These are phyloP conservation scores for Turritis glabra DNA, from an alignment of 345 rosid species.

Conservation along the genomic window DNA sequence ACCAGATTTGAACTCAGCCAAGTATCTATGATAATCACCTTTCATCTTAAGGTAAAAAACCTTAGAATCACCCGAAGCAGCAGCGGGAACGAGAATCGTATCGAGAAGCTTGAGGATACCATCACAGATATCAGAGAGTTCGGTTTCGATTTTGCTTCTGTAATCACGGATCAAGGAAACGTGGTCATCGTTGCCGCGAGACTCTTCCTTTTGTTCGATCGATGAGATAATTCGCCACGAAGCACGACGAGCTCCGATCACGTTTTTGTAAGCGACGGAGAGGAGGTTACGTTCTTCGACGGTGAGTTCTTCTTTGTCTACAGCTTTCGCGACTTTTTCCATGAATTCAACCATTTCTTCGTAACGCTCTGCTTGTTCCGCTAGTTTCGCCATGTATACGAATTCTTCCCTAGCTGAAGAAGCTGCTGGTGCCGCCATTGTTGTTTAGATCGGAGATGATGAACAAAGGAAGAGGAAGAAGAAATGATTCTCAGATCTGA, in stretches of 20 bases:
- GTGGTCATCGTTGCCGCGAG: conserved; percentile 90
- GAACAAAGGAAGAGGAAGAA: conserved; percentile 3
- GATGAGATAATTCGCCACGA: conserved; percentile 92
- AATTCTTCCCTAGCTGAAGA: conserved; percentile 64
- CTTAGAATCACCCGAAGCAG: conserved; percentile 75
- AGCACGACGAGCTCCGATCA: conserved; percentile 89
- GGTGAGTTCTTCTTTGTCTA: conserved; percentile 63
- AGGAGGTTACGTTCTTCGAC: conserved; percentile 91
- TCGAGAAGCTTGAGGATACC: conserved; percentile 89
- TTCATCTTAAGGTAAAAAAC: conserved; percentile 93
- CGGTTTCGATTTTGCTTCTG: conserved; percentile 76
- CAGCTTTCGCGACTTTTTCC: conserved; percentile 75
- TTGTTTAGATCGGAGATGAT: neutral
- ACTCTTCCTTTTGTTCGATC: conserved; percentile 90
- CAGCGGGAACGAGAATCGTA: conserved; percentile 64
- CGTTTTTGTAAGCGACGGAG: conserved; percentile 93
- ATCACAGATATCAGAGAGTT: conserved; percentile 70
- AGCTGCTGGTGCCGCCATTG: conserved; percentile 45
- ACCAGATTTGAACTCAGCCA: conserved; percentile 83
- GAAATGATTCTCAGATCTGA: conserved; percentile 12
- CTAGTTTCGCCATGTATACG: conserved; percentile 93
- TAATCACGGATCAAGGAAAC: conserved; percentile 80
- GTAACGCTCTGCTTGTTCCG: conserved; percentile 94
- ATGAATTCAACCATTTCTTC: conserved; percentile 96
- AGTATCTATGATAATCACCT: conserved; percentile 86